Evolutionary conservation across 768 basidiomycete genomes (phyloP), one percentile per base, ranked within the genome.

Genomic region (Suillus spraguei): DNA sequence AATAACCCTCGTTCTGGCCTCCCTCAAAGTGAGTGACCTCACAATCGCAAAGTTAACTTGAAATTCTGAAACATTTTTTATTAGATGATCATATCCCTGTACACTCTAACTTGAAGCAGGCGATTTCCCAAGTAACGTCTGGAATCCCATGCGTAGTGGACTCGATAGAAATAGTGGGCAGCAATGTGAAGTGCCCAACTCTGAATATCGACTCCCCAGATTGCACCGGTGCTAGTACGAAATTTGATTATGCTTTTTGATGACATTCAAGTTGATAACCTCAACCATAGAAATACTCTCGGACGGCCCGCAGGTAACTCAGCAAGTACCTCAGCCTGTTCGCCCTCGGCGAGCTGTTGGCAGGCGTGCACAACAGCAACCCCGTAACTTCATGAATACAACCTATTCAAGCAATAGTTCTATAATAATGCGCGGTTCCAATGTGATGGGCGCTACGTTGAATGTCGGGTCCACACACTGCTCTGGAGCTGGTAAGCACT

Each of bases 161-260:
- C 24, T 58, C 56, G 10, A 58, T 58, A 17, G 28, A 41, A 17
- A 28, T 58, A 24, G 8, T 13, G 5, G 39, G 56, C 10, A 28
- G 38, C 28, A 41, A 0, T 7, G 56, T 6, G 17, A 20, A 13
- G 9, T 20, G 17, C 38, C 56, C 56, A 3, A 58, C 56, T 4
- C 5, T 39, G 24, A 58, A 58, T 20, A 28, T 58, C 24, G 24
- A 58, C 24, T 58, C 56, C 24, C 16, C 38, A 17, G n/a, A 4
- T 58, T 28, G 56, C 38, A 28, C 10, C 24, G 56, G 56, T 32
- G 56, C 56, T 41, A 58, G 56, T 58, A 28, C 24, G 56, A 28
- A 28, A 17, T 13, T 39, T 11, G 24, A 28, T 20, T 17, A 13
- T 20, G 7, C 10, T 20, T 10, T 58, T 28, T 28, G 38, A 41